Percentiles rank a stretch among this genome's conserved stretches.
phyloP scores from a whole-genome alignment of 495 filamentous ascomycete species.

The Hyaloscypha variabilis region DNA sequence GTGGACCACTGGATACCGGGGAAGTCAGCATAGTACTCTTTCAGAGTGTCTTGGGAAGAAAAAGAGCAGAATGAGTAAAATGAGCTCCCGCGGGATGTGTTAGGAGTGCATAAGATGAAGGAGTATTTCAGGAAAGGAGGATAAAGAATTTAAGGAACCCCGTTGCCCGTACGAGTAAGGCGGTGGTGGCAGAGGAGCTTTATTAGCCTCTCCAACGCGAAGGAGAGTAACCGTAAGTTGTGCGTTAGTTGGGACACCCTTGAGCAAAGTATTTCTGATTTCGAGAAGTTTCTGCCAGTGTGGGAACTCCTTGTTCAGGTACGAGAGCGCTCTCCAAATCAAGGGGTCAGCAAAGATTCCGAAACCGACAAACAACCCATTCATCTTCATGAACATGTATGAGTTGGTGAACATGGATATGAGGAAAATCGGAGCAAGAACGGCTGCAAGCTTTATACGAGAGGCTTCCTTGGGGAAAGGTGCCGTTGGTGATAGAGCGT shows the following conservation, averaged over 20 bases:
- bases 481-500: constrained; percentile 77
- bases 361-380: constrained; percentile 67
- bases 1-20: too few relatives aligned
- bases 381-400: constrained; percentile 72
- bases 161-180: too few relatives aligned
- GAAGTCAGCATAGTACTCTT: too few relatives aligned
- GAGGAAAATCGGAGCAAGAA: constrained; percentile 60
- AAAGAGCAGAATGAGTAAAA: too few relatives aligned
- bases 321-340: constrained; percentile 57
- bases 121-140: too few relatives aligned
- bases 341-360: constrained; percentile 83
- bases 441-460: constrained; percentile 62
- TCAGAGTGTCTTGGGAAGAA: too few relatives aligned
- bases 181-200: constrained; percentile 79
- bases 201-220: constrained; percentile 82
- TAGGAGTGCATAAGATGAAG: too few relatives aligned
- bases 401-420: constrained; percentile 65
- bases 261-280: constrained; percentile 66
- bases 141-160: too few relatives aligned
- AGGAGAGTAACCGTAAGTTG: constrained; percentile 85
- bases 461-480: constrained; percentile 70
- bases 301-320: constrained; percentile 68
- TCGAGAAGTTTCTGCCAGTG: constrained; percentile 72
- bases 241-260: constrained; percentile 86
- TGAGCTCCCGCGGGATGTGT: too few relatives aligned